Percentiles rank a stretch among this genome's conserved stretches.
Evolutionary conservation across 1,284 basidiomycete genomes (phyloP).

Genomic region (Vanrija sp.): DNA sequence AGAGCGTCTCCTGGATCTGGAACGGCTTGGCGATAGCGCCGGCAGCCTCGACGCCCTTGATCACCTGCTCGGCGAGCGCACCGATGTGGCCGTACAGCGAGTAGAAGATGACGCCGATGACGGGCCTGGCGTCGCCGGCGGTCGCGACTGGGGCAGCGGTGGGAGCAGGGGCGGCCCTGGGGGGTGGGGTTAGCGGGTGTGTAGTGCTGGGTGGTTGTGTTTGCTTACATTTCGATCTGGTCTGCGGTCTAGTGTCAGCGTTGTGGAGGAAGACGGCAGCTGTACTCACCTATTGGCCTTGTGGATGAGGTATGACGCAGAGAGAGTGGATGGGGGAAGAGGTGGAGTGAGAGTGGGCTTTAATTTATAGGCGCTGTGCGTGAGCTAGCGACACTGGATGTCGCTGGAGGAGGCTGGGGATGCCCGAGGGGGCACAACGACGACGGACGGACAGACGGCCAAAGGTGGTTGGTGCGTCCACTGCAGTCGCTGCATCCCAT

Average conservation of each 20-base stretch:
- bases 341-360: no score
- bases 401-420: no score
- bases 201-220: neutral
- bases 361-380: no score
- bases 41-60: slow-evolving; percentile 64
- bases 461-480: no score
- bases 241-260: neutral
- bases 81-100: slow-evolving; percentile 74
- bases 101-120: slow-evolving; percentile 77
- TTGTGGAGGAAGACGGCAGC: no score
- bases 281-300: no score
- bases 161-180: slow-evolving; percentile 1
- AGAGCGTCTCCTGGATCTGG: slow-evolving; percentile 76
- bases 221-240: neutral
- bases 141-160: neutral
- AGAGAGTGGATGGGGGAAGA: no score
- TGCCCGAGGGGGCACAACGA: no score
- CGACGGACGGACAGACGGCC: no score
- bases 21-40: slow-evolving; percentile 71
- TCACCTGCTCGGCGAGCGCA: slow-evolving; percentile 72
- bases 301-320: no score
- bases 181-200: neutral
- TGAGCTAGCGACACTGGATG: no score
- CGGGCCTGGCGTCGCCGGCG: slow-evolving; percentile 49
- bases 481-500: no score